These are phyloP conservation scores for Fusarium devonianum DNA, from an alignment of 2,329 filamentous ascomycete genomes.

Conservation along the genomic window DNA sequence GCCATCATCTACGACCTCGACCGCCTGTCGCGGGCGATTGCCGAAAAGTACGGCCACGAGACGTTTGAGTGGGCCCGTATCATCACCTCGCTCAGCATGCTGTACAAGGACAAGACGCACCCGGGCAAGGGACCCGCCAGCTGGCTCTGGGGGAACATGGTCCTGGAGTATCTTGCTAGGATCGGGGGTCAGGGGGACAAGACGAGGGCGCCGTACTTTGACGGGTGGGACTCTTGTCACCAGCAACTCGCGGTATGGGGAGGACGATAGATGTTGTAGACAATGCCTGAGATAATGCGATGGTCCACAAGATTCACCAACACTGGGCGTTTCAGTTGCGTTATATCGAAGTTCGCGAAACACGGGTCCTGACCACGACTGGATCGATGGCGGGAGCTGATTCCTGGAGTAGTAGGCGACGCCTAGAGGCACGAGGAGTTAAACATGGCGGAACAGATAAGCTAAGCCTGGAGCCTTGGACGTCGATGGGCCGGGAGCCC, in stretches of 20 bases:
- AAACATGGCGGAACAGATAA: too few species aligned
- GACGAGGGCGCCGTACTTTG: constrained; percentile 25
- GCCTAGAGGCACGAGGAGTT: too few species aligned
- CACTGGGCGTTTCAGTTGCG: too few species aligned
- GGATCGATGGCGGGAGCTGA: too few species aligned
- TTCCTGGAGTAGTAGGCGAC: too few species aligned
- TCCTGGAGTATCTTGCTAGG: constrained; percentile 31
- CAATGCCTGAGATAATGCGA: too few species aligned
- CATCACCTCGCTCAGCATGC: constrained; percentile 24
- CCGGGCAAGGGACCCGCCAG: constrained; percentile 30
- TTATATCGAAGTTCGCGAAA: constrained; percentile 2
- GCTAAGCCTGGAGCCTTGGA: too few species aligned
- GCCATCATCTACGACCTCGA: constrained; percentile 30
- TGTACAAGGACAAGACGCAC: constrained; percentile 35
- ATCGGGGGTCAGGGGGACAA: constrained; percentile 17
- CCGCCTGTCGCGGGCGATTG: constrained; percentile 22
- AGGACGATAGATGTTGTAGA: constrained; percentile 19
- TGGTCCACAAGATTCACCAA: too few species aligned
- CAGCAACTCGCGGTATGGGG: constrained; percentile 23
- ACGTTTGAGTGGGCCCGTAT: constrained; percentile 33
- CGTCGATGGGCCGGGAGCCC: too few species aligned
- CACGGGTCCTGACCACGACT: too few species aligned
- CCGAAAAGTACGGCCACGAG: constrained; percentile 30
- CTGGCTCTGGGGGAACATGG: constrained; percentile 35
- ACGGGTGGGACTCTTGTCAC: constrained; percentile 30